Evolutionary conservation across 345 rosid species (phyloP).

Genomic region (thale cress (Arabidopsis thaliana)): DNA sequence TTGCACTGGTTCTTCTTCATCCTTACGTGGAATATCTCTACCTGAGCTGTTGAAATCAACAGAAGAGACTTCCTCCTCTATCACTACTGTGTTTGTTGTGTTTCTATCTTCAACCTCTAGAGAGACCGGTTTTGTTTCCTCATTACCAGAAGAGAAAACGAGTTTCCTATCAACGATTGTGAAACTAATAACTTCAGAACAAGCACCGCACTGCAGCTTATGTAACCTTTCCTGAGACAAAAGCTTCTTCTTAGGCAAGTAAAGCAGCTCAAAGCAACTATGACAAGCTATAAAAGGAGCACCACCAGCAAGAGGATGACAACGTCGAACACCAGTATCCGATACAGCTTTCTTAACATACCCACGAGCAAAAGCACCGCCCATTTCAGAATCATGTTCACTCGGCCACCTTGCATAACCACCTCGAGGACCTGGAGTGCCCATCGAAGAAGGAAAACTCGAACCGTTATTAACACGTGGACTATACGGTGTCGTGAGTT

Average conservation of each 20-base stretch:
- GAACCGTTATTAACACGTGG: slow-evolving; percentile 27
- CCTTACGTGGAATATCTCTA: slow-evolving; percentile 18
- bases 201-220: slow-evolving; percentile 67
- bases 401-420: slow-evolving; percentile 45
- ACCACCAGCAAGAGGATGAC: slow-evolving; percentile 64
- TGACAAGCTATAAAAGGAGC: slow-evolving; percentile 70
- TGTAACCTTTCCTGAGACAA: slow-evolving; percentile 45
- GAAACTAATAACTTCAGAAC: slow-evolving; percentile 54
- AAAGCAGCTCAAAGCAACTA: slow-evolving; percentile 66
- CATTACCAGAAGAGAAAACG: slow-evolving; percentile 42
- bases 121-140: slow-evolving; percentile 33
- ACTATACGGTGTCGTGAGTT: slow-evolving; percentile 15
- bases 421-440: slow-evolving; percentile 44
- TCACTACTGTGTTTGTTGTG: slow-evolving; percentile 24
- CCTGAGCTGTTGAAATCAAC: slow-evolving; percentile 32
- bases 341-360: slow-evolving; percentile 51
- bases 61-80: slow-evolving; percentile 30
- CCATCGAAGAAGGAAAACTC: slow-evolving; percentile 40
- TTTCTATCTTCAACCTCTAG: slow-evolving; percentile 33
- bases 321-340: slow-evolving; percentile 42
- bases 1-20: slow-evolving; percentile 38
- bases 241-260: slow-evolving; percentile 55
- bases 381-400: slow-evolving; percentile 48
- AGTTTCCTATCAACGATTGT: slow-evolving; percentile 52
- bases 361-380: slow-evolving; percentile 53